A percentile compares a stretch with the other conserved stretches of the same genome.
These are phyloP conservation scores for Allium cepa DNA, from an alignment of 106 monocot species.

Conservation along the genomic window DNA sequence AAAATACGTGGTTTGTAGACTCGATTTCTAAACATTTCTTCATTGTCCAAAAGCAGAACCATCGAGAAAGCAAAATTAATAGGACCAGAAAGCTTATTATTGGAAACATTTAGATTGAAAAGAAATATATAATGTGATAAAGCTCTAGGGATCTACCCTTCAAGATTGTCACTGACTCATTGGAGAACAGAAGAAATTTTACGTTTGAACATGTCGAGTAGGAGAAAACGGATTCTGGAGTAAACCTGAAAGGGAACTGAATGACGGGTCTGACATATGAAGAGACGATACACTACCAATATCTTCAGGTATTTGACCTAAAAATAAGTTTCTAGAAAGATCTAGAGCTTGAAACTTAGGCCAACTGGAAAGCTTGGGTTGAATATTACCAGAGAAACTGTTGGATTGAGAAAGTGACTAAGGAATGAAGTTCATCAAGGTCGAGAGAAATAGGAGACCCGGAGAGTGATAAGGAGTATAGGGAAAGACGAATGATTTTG, in stretches of 20 bases:
- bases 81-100: constrained; percentile 48
- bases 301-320: constrained; percentile 34
- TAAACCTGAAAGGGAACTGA: constrained; percentile 6
- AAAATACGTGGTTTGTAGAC: too few relatives aligned
- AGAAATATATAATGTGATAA: too few relatives aligned
- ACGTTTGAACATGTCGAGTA: constrained; percentile 23
- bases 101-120: too few relatives aligned
- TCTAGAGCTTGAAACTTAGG: constrained; percentile 47
- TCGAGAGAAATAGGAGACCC: too few relatives aligned
- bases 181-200: constrained; percentile 38
- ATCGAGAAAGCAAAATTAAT: too few relatives aligned
- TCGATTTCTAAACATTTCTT: too few relatives aligned
- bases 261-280: background rate
- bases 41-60: too few relatives aligned
- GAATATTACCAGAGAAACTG: constrained; percentile 2
- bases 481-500: too few relatives aligned
- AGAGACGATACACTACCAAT: constrained; percentile 13
- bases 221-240: constrained; percentile 4
- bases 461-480: constrained; percentile 50
- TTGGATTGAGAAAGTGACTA: constrained; percentile 27
- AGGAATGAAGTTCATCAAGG: constrained; percentile 29
- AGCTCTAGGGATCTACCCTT: too few relatives aligned
- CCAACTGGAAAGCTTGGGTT: constrained; percentile 2
- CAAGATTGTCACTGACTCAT: constrained; percentile 42
- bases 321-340: constrained; percentile 46